These are phyloP conservation scores for Graphilbum sp. DNA, from an alignment of 2,329 filamentous ascomycete species.

Conservation along the genomic window DNA sequence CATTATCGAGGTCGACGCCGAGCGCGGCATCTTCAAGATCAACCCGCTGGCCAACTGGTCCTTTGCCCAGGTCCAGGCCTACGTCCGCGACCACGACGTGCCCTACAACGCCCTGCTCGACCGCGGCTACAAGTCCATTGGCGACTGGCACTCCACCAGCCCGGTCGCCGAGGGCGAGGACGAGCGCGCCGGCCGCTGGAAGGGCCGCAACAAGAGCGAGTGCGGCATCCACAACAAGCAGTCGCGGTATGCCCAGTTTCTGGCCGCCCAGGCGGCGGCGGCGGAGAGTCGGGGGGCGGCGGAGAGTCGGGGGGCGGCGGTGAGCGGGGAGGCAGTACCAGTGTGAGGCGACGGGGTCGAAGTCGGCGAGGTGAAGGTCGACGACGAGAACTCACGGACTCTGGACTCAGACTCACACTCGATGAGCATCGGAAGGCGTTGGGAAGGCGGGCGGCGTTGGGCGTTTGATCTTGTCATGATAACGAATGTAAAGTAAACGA, in stretches of 20 bases:
- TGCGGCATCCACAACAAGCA: constrained; percentile 98
- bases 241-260: constrained; percentile 77
- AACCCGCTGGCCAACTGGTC: constrained; percentile 93
- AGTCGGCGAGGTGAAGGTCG: too few relatives aligned
- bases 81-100: constrained; percentile 72
- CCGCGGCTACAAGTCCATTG: constrained; percentile 91
- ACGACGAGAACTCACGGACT: too few relatives aligned
- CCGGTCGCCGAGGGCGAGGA: constrained; percentile 85
- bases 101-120: constrained; percentile 90
- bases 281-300: too few relatives aligned
- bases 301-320: too few relatives aligned
- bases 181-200: constrained; percentile 92
- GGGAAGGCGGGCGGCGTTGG: too few relatives aligned
- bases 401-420: too few relatives aligned
- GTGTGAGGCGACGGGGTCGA: too few relatives aligned
- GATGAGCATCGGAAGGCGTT: too few relatives aligned
- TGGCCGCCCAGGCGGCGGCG: constrained; percentile 26
- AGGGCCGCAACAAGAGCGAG: constrained; percentile 89
- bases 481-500: too few relatives aligned
- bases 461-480: too few relatives aligned
- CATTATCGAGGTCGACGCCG: constrained; percentile 79
- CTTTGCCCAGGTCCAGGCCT: constrained; percentile 77
- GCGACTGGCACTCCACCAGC: constrained; percentile 94
- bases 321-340: too few relatives aligned
- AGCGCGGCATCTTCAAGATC: constrained; percentile 86